These are phyloP conservation scores for Bauhinia variegata DNA, from an alignment of 306 rosid species.

Conservation along the genomic window DNA sequence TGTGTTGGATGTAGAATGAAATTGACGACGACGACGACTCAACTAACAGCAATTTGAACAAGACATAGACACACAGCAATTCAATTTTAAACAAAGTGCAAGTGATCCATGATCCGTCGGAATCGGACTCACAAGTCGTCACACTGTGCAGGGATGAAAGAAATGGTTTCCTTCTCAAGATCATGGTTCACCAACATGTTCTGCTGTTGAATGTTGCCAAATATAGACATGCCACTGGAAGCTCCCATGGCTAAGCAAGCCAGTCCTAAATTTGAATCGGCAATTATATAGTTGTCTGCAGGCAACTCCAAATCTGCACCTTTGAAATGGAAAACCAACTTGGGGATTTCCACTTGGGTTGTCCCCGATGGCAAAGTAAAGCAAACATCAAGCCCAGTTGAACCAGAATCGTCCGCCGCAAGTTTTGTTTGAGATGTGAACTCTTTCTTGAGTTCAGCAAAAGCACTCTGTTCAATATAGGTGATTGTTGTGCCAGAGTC, in stretches of 20 bases:
- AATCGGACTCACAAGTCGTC: constrained; percentile 39
- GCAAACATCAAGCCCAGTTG: constrained; percentile 74
- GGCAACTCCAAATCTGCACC: constrained; percentile 78
- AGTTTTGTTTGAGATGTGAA: constrained; percentile 59
- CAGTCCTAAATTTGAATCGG: constrained; percentile 53
- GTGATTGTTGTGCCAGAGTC: constrained; percentile 92
- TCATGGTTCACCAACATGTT: constrained; percentile 59
- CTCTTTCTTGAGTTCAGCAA: constrained; percentile 49
- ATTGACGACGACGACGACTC: constrained; percentile 11
- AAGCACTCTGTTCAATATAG: constrained; percentile 56
- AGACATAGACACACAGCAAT: not conserved
- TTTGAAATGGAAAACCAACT: constrained; percentile 64
- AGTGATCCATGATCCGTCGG: no score
- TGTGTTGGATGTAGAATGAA: not conserved
- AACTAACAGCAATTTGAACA: not conserved
- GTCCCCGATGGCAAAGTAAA: constrained; percentile 52
- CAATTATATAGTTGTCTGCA: constrained; percentile 62
- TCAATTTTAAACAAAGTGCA: no score
- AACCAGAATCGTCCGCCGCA: constrained; percentile 40
- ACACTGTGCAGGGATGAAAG: constrained; percentile 48
- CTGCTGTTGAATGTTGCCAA: constrained; percentile 65
- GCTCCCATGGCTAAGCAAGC: constrained; percentile 82
- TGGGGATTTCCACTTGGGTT: constrained; percentile 53
- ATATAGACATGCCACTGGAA: constrained; percentile 64
- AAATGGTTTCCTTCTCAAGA: constrained; percentile 42